A percentile compares a stretch with the other conserved stretches of the same genome.
phyloP scores from a whole-genome alignment of 768 basidiomycete species.

The Psilocybe subaeruginosa region DNA sequence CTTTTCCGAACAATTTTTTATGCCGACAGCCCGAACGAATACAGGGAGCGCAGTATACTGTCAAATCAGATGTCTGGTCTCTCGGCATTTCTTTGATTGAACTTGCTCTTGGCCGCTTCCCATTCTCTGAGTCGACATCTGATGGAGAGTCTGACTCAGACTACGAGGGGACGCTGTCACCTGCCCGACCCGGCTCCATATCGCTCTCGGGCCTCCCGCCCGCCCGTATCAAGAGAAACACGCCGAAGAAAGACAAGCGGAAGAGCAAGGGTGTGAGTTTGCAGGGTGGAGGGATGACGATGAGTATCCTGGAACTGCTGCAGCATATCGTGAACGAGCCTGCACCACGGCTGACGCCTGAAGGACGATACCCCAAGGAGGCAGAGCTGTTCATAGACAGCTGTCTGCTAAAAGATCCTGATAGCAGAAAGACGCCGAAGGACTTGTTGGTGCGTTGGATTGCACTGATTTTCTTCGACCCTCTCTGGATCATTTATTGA shows the following conservation, averaged over 20 bases:
- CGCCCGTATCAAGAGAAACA: slow-evolving; percentile 43
- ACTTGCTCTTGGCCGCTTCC: slow-evolving; percentile 95
- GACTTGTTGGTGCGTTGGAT: slow-evolving; percentile 70
- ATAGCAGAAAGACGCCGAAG: slow-evolving; percentile 81
- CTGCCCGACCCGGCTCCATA: slow-evolving; percentile 61
- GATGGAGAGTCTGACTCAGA: slow-evolving; percentile 67
- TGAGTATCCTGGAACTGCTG: slow-evolving; percentile 95
- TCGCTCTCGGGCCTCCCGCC: slow-evolving; percentile 44
- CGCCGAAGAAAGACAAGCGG: slow-evolving; percentile 74
- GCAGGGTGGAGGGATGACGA: slow-evolving; percentile 95
- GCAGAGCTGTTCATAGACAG: slow-evolving; percentile 88
- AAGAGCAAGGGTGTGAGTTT: slow-evolving; percentile 92
- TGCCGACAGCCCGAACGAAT: slow-evolving; percentile 90
- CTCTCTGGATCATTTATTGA: slow-evolving; percentile 2
- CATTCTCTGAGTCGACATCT: slow-evolving; percentile 83
- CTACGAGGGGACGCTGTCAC: slow-evolving; percentile 68
- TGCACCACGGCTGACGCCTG: slow-evolving; percentile 82
- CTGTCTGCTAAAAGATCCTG: slow-evolving; percentile 91
- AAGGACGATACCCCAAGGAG: slow-evolving; percentile 68
- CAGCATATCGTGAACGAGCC: slow-evolving; percentile 99
- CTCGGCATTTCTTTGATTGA: slow-evolving; percentile 97
- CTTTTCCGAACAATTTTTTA: slow-evolving; percentile 9
- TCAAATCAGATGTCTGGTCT: slow-evolving; percentile 99
- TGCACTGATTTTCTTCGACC: neutral
- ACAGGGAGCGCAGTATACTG: slow-evolving; percentile 97